Conservation (phyloP, 129 eudicot species). For the Flaveria robusta region DNA sequence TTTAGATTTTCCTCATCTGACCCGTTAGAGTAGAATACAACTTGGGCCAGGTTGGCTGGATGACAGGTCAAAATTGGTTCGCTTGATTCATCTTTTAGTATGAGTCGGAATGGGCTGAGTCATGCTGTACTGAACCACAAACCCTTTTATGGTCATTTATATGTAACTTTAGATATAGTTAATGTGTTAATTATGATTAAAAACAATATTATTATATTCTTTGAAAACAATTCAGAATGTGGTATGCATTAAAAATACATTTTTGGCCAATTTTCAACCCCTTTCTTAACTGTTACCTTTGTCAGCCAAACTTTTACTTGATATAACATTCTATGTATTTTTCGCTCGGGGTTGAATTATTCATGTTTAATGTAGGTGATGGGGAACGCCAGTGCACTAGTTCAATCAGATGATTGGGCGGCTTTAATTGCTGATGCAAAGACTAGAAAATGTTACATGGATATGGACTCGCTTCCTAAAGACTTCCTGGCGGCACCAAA, state of each 20-base stretch:
- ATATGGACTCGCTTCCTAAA: slow-evolving; percentile 89
- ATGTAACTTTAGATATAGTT: neutral
- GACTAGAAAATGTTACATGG: slow-evolving; percentile 72
- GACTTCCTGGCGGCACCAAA: slow-evolving; percentile 62
- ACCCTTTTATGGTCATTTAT: neutral
- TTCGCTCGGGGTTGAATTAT: neutral
- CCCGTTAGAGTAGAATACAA: neutral
- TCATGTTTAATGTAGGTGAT: slow-evolving; percentile 57
- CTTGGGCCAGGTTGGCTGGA: neutral
- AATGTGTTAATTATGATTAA: neutral
- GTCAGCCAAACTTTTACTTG: neutral
- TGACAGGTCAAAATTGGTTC: neutral
- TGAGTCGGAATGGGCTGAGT: neutral
- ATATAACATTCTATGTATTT: neutral
- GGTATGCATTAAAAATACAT: neutral
- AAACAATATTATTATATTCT: neutral
- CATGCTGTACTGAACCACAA: neutral
- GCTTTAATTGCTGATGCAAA: slow-evolving; percentile 87
- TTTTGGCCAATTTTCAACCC: neutral
- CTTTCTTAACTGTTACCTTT: neutral
- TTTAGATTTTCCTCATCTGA: neutral
- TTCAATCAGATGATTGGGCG: slow-evolving; percentile 92
- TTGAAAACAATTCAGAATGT: neutral
- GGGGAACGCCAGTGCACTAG: slow-evolving; percentile 91
- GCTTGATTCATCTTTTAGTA: neutral